Evolutionary conservation across 2,329 filamentous ascomycete genomes (phyloP).

Genomic region (Taxawa tesnikishii): DNA sequence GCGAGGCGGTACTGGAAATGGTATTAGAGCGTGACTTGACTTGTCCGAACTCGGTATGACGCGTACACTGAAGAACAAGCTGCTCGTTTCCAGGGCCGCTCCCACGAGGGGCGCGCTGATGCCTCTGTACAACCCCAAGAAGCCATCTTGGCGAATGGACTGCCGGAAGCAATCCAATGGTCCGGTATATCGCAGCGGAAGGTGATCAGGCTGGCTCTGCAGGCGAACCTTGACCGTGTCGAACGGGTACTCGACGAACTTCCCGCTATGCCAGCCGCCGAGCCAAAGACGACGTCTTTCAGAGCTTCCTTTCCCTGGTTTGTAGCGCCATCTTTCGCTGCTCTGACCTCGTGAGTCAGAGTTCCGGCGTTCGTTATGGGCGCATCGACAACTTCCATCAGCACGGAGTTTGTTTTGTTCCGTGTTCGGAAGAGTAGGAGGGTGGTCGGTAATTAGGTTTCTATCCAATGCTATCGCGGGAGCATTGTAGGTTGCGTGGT

Average conservation of each 20-base stretch:
- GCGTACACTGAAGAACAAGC: constrained; percentile 60
- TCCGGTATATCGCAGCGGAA: constrained; percentile 70
- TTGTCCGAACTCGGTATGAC: too few relatives aligned
- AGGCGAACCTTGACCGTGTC: constrained; percentile 96
- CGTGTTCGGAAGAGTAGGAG: not conserved
- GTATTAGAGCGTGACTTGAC: not conserved
- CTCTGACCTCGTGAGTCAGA: too few relatives aligned
- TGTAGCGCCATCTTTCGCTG: too few relatives aligned
- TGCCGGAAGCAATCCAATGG: constrained; percentile 90
- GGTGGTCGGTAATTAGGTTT: not conserved
- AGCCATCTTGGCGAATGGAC: constrained; percentile 66
- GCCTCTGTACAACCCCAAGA: constrained; percentile 75
- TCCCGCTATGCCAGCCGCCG: constrained; percentile 84
- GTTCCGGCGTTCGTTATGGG: constrained; percentile 2
- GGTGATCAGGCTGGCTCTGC: constrained; percentile 82
- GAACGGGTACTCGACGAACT: constrained; percentile 97
- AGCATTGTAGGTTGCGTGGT: constrained; percentile 20
- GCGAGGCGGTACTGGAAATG: constrained; percentile 30
- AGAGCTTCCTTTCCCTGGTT: constrained; percentile 52
- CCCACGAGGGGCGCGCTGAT: constrained; percentile 85
- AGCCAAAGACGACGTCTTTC: constrained; percentile 83
- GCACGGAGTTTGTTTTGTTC: not conserved
- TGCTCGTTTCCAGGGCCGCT: constrained; percentile 83
- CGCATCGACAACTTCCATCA: constrained; percentile 9
- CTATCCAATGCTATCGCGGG: constrained; percentile 17